Conservation (phyloP, 2,329 filamentous ascomycete genomes). For the Cladophialophora yegresii region DNA sequence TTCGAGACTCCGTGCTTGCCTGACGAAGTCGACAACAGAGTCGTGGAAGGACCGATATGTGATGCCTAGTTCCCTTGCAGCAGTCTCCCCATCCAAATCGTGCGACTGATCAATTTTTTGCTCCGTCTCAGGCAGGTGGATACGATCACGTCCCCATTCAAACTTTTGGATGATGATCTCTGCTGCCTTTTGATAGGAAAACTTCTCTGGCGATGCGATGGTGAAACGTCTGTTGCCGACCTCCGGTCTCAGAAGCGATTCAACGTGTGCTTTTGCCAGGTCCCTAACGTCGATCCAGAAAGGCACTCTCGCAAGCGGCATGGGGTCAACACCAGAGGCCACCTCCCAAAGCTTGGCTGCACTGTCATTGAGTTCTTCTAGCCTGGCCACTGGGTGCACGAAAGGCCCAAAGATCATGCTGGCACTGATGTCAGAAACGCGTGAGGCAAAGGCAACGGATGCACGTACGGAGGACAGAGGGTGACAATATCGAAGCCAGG, state of each 20-base stretch:
- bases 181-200: conserved; percentile 51
- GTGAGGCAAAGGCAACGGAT: neutral
- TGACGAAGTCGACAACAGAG: conserved; percentile 27
- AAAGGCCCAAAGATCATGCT: conserved; percentile 50
- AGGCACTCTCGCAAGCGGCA: neutral
- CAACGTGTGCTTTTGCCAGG: conserved; percentile 51
- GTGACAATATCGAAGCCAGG: conserved; percentile 25
- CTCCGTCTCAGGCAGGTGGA: neutral
- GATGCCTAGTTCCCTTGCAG: conserved; percentile 16
- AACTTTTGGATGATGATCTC: conserved; percentile 49
- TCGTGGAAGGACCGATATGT: conserved; percentile 21
- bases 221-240: conserved; percentile 48
- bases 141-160: conserved; percentile 36
- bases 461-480: neutral
- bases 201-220: conserved; percentile 48
- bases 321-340: conserved; percentile 30
- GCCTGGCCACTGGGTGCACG: conserved; percentile 43
- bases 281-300: conserved; percentile 46
- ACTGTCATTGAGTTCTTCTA: conserved; percentile 48
- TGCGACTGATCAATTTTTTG: conserved; percentile 19
- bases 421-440: neutral
- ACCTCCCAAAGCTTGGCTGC: conserved; percentile 45
- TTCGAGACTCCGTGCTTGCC: neutral
- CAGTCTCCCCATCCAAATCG: conserved; percentile 18
- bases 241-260: conserved; percentile 47